These are phyloP conservation scores for Isoetes taiwanensis DNA, from an alignment of 75 land plant species.

Conservation along the genomic window DNA sequence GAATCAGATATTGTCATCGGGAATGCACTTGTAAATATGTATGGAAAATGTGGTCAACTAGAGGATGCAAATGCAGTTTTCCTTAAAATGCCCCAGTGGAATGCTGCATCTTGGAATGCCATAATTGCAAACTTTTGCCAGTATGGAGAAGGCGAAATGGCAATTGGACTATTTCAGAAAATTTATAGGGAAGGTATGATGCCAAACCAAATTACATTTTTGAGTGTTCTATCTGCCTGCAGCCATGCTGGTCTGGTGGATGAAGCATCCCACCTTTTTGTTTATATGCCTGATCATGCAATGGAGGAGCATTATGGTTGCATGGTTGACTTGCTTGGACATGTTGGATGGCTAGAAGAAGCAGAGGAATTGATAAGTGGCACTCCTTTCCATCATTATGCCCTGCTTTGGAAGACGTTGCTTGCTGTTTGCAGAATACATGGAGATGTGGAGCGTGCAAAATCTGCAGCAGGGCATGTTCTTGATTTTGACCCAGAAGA, in stretches of 20 bases:
- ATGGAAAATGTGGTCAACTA: background rate
- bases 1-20: background rate
- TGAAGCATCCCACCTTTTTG: too few relatives aligned
- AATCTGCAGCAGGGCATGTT: background rate
- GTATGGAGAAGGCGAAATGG: background rate
- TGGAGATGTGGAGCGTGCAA: background rate
- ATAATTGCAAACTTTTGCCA: background rate
- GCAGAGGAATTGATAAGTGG: too few relatives aligned
- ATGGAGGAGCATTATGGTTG: too few relatives aligned
- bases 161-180: background rate
- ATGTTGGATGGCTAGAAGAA: too few relatives aligned
- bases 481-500: background rate
- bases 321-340: too few relatives aligned
- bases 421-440: background rate
- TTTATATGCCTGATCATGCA: too few relatives aligned
- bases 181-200: background rate
- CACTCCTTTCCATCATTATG: too few relatives aligned
- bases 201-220: background rate
- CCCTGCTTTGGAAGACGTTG: constrained; percentile 7
- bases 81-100: background rate
- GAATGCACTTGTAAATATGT: background rate
- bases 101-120: background rate
- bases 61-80: background rate
- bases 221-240: background rate
- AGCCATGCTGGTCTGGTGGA: too few relatives aligned